Evolutionary conservation across 1,284 basidiomycete genomes (phyloP), one percentile per base, ranked within the genome.

Genomic region (Rugosomyces carneus): DNA sequence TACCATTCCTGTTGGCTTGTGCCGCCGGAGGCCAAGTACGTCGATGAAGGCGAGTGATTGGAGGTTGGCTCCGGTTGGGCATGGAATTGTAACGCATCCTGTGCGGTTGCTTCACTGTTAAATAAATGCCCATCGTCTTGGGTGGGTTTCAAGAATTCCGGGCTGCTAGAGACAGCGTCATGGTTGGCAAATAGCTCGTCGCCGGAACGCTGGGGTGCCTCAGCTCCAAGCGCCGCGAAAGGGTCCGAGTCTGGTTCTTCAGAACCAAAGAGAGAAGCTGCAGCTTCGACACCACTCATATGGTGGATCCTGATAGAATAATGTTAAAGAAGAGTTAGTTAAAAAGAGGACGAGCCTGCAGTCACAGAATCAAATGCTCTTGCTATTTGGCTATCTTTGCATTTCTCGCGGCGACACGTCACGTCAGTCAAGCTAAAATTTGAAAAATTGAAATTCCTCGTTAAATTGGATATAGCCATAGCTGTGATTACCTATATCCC

Each of bases 201-300:
- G 35, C 54, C 46, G 32, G 58, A 48, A 45, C 52, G 50, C 42
- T 54, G 52, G 18, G 39, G 39, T 53, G 59, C 58, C 45, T 65
- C 62, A 48, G 60, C 65, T 35, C 78, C 81, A 48, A 83, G 71
- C 47, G 72, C 66, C 48, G 81, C 74, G 65, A 88, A 88, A 36
- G 78, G 78, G 66, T 87, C 84, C 29, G 73, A 70, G 18, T 69
- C 67, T 45, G 75, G 58, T 60, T 86, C 74, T 37, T 78, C 74
- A 37, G 75, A 65, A 44, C 79, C 82, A 68, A 89, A 89, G 37
- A 89, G 79, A 47, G 83, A 79, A 45, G 86, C 83, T 40, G 86
- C 87, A 55, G 84, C 79, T 71, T 87, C 84, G 47, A 82, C 77
- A 48, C 73, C 68, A 62, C 70, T 75, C 80, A 84, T 84, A 53